Evolutionary conservation across 495 filamentous ascomycete genomes (phyloP).

Genomic region (Hypoxylon trugodes): DNA sequence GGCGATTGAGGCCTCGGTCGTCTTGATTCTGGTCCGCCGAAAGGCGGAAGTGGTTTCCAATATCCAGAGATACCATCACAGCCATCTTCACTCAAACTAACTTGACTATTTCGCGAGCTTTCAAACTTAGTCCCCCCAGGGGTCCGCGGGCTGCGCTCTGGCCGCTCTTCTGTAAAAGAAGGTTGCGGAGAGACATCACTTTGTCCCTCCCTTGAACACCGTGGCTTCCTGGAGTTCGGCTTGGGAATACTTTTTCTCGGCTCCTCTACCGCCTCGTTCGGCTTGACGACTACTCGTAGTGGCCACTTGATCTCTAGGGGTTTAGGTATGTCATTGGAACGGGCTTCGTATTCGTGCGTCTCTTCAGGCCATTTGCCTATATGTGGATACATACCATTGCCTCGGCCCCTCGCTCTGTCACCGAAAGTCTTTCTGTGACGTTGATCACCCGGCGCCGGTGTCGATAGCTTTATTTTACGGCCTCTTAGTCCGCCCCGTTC

Average conservation of each 20-base stretch:
- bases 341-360: neutral
- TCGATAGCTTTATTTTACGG: neutral
- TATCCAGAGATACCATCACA: constrained; percentile 1
- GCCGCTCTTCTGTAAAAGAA: constrained; percentile 1
- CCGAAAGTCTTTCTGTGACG: neutral
- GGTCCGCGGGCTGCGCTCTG: neutral
- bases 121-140: neutral
- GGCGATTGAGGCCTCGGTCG: constrained; percentile 22
- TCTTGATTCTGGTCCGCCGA: constrained; percentile 16
- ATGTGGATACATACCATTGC: neutral
- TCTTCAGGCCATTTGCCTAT: neutral
- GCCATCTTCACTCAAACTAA: neutral
- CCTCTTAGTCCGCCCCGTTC: neutral
- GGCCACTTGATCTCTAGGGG: neutral
- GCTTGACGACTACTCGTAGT: neutral
- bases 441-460: neutral
- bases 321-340: neutral
- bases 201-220: neutral
- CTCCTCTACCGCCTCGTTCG: neutral
- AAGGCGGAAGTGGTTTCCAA: constrained; percentile 11
- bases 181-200: neutral
- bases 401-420: neutral
- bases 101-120: neutral
- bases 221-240: neutral
- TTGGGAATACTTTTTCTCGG: neutral